Evolutionary conservation across 202 grass and related monocot species (phyloP).

Genomic region (Zoysia matrella): DNA sequence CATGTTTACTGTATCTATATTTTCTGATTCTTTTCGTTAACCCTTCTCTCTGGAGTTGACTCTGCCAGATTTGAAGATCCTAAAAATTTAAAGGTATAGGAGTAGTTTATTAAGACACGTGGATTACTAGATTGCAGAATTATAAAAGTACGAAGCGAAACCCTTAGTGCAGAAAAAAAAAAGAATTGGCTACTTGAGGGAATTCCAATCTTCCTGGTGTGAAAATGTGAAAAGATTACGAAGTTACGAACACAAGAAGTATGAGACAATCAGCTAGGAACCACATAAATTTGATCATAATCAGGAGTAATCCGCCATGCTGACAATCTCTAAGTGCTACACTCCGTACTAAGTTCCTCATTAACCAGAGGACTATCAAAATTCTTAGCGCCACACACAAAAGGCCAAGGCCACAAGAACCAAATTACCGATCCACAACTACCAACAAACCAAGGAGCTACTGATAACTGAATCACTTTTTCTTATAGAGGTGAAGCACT

Average conservation of each 20-base stretch:
- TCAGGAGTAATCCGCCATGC: neutral
- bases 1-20: too few relatives aligned
- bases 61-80: too few relatives aligned
- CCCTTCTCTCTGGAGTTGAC: too few relatives aligned
- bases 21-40: too few relatives aligned
- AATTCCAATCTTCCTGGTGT: slow-evolving; percentile 59
- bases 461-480: neutral
- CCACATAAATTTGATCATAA: neutral
- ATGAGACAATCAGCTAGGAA: neutral
- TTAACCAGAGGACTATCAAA: neutral
- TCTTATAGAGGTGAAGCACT: neutral
- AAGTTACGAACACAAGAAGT: neutral
- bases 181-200: slow-evolving; percentile 70
- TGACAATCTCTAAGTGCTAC: neutral
- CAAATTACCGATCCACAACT: neutral
- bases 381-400: neutral
- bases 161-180: slow-evolving; percentile 11
- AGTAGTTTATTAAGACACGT: too few relatives aligned
- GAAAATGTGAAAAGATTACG: neutral
- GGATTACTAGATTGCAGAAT: slow-evolving; percentile 59
- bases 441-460: neutral
- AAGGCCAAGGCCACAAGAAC: neutral
- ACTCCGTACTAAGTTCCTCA: neutral
- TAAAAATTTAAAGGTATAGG: too few relatives aligned
- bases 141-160: slow-evolving; percentile 29